These are phyloP conservation scores for Larix sibirica DNA, from an alignment of 83 land plant species.

Conservation along the genomic window DNA sequence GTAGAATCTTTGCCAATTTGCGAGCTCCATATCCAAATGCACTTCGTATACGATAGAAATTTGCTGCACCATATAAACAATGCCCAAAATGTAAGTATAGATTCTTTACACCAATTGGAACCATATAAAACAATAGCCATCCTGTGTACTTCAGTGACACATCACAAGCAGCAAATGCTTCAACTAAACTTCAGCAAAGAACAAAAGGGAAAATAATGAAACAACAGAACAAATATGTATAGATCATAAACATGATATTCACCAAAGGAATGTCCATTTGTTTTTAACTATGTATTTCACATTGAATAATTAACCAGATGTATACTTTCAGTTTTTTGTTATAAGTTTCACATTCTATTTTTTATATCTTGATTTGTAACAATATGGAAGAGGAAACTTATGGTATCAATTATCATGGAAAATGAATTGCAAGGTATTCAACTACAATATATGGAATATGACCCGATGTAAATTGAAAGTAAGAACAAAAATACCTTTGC, in stretches of 20 bases:
- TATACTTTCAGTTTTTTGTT: not conserved
- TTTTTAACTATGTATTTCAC: not conserved
- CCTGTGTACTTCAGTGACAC: not conserved
- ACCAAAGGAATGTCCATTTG: not conserved
- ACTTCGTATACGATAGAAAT: constrained; percentile 78
- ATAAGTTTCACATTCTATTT: not conserved
- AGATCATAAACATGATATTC: not conserved
- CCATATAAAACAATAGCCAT: not conserved
- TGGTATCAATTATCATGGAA: not conserved
- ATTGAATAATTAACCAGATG: not conserved
- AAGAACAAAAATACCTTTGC: constrained; percentile 54
- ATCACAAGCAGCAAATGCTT: too few relatives aligned
- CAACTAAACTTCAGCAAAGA: not conserved
- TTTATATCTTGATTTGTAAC: not conserved
- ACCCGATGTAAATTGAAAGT: too few relatives aligned
- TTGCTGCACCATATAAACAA: constrained; percentile 42
- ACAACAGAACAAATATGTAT: not conserved
- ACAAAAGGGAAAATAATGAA: not conserved
- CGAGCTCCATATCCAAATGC: constrained; percentile 87
- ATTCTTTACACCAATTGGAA: not conserved
- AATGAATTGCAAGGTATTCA: too few relatives aligned
- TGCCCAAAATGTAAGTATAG: not conserved
- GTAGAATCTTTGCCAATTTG: constrained; percentile 65
- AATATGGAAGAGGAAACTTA: not conserved
- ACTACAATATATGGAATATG: too few relatives aligned